These are phyloP conservation scores for Macrophomina pseudophaseolina DNA, from an alignment of 2,329 filamentous ascomycete species.

Conservation along the genomic window DNA sequence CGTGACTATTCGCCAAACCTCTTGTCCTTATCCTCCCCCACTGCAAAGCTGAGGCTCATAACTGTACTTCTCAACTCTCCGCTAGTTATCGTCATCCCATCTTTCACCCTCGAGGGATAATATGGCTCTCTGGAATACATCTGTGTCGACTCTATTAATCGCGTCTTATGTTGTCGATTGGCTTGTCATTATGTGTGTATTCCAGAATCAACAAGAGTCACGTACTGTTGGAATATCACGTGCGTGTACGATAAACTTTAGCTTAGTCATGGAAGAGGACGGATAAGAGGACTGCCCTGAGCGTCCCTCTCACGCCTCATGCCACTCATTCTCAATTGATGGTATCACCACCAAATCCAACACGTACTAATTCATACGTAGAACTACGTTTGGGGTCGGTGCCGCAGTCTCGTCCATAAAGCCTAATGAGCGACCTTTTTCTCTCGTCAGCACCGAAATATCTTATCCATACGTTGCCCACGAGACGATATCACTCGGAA, in stretches of 20 bases:
- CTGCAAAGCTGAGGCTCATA: neutral
- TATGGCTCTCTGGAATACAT: neutral
- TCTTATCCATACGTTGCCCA: constrained; percentile 73
- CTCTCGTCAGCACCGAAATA: constrained; percentile 74
- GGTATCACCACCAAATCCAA: no score
- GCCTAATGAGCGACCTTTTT: constrained; percentile 73
- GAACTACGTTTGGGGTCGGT: constrained; percentile 64
- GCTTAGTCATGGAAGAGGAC: no score
- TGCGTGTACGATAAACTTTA: no score
- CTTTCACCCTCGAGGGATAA: neutral
- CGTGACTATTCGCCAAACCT: neutral
- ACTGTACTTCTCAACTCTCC: no score
- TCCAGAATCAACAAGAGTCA: neutral
- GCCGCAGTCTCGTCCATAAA: constrained; percentile 62
- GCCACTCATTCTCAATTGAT: no score
- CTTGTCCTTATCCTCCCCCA: no score
- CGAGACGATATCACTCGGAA: constrained; percentile 74
- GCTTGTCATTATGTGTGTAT: constrained; percentile 66
- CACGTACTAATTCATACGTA: constrained; percentile 34
- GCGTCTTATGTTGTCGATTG: constrained; percentile 76
- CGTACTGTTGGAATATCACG: no score
- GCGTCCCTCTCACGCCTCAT: no score
- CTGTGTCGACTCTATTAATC: constrained; percentile 58
- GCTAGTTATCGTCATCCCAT: neutral
- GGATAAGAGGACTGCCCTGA: no score